A percentile compares a stretch with the other conserved stretches of the same genome.
Conservation (phyloP, 108 stramenopile species). For the Nitzschia sp. region DNA sequence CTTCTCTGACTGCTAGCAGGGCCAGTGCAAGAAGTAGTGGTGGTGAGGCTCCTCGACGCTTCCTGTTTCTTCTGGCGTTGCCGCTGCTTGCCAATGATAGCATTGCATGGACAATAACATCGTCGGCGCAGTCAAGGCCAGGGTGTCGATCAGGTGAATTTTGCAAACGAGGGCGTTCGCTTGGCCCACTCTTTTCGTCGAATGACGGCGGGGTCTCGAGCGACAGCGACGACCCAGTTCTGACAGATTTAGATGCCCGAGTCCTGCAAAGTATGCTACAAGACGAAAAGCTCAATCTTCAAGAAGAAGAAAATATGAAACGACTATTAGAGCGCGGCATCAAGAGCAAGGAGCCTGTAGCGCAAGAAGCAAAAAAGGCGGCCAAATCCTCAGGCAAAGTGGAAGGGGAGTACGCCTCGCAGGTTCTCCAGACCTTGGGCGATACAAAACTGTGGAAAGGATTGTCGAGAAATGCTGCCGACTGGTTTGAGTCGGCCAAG, state of each 20-base stretch:
- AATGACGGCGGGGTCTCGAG: neutral
- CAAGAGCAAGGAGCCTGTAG: constrained; percentile 14
- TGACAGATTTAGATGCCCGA: constrained; percentile 72
- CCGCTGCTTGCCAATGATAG: too few relatives aligned
- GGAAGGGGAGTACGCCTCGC: constrained; percentile 24
- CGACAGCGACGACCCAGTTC: constrained; percentile 28
- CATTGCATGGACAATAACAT: too few relatives aligned
- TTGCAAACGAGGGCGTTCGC: neutral
- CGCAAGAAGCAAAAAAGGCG: constrained; percentile 1
- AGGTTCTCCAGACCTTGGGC: constrained; percentile 47
- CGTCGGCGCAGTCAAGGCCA: too few relatives aligned
- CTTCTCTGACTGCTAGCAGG: too few relatives aligned
- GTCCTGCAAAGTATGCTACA: constrained; percentile 72
- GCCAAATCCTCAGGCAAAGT: constrained; percentile 11
- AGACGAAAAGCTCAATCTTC: constrained; percentile 66
- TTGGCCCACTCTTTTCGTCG: neutral
- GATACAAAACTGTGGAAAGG: constrained; percentile 79
- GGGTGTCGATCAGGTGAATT: too few relatives aligned
- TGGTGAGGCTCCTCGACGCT: too few relatives aligned
- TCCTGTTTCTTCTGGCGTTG: too few relatives aligned
- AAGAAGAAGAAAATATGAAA: constrained; percentile 63
- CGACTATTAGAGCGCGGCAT: constrained; percentile 65
- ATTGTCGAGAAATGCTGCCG: constrained; percentile 56
- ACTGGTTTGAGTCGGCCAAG: constrained; percentile 63
- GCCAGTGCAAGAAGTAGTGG: too few relatives aligned